Evolutionary conservation across 2,329 filamentous ascomycete species (phyloP), one percentile per base, ranked within the genome.

Genomic region (Cladosporium oxysporum): DNA sequence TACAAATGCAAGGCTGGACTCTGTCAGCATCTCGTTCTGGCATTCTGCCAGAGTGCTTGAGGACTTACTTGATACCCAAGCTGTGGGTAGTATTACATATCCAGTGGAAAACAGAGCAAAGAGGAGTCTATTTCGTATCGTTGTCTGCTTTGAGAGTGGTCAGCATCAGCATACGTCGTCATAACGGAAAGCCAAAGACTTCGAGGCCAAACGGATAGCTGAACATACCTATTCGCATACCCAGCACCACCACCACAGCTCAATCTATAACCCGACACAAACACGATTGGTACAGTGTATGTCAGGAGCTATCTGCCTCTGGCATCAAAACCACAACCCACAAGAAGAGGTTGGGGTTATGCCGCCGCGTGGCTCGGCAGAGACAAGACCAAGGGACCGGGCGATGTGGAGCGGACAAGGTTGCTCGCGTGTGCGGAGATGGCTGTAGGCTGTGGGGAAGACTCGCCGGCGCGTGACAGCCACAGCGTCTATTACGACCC

Each of bases 51-150:
- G 35, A 37, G 26, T 11, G 61, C 55, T 33, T n/a, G 29, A 11
- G 23, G 37, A 58, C 62, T 64, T 41, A 59, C 53, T 52, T 31
- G 31, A 29, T 52, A 59, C 62, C 62, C 37, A 64, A n/a, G 47
- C 60, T 67, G 70, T 58, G 69, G 69, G 66, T 73, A 69, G 61
- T 71, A 73, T 70, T 74, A 74, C 72, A 74, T 74, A 63, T 70
- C 70, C 64, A 67, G 67, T 55, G 52, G 66, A 67, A 59, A 70
- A 69, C 64, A 68, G 68, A 67, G 60, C 58, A 60, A 68, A 58
- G 35, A 41, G 41, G 57, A 64, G 52, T 66, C 66, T 72, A 73
- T 69, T 66, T 53, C 67, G 70, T 71, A 66, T 72, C 69, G 67
- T 63, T 66, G 64, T 71, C 70, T 71, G 65, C 53, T 60, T 57